Conservation (phyloP, 257 asterid genomes). For the Lycium ferocissimum region DNA sequence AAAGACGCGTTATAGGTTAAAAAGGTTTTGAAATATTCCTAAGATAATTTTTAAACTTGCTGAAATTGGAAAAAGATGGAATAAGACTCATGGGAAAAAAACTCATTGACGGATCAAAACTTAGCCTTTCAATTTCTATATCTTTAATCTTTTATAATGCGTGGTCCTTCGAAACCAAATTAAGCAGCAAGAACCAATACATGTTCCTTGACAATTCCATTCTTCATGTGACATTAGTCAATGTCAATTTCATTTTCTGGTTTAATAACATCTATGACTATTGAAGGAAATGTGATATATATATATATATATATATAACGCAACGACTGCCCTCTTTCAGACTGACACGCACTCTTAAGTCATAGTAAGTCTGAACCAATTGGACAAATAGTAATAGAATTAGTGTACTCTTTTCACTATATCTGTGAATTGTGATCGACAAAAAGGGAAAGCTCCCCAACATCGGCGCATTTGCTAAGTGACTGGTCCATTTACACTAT, state of each 20-base stretch:
- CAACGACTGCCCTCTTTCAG: background rate
- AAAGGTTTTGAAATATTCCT: background rate
- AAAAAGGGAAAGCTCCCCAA: background rate
- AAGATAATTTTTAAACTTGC: background rate
- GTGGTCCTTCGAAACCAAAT: constrained; percentile 22
- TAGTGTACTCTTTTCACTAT: background rate
- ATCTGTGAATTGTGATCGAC: background rate
- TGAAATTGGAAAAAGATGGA: background rate
- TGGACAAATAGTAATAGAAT: background rate
- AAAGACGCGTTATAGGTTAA: background rate
- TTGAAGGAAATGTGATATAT: background rate
- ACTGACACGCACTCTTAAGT: background rate
- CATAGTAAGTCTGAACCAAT: background rate
- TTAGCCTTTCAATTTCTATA: background rate
- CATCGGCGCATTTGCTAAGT: background rate
- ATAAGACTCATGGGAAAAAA: background rate
- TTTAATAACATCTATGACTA: background rate
- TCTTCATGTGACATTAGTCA: background rate
- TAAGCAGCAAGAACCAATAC: background rate
- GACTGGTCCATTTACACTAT: background rate
- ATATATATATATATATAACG: background rate
- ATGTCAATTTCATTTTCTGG: background rate
- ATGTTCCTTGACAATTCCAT: background rate
- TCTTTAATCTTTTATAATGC: background rate
- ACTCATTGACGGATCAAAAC: background rate